Base-by-base conservation (phyloP, 202 grass and related monocot species). In the Carex sylvatica region DNA sequence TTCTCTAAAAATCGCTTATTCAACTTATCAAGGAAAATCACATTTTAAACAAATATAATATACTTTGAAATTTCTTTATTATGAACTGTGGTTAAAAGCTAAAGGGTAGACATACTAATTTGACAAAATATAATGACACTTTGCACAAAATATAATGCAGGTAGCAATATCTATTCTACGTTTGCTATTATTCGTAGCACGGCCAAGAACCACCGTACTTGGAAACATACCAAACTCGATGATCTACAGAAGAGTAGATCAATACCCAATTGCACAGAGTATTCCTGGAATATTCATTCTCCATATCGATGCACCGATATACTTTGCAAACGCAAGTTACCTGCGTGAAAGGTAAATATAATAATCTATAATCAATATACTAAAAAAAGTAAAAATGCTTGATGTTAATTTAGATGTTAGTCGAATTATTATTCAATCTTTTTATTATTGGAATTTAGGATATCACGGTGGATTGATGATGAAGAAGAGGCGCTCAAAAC, bases 281-380 rank as follows among this genome's bases (percentile, higher is more conserved):
- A 77, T 92, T 33, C 91, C 90, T 0, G 90, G 88, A 5, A 49
- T 86, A 31, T 65, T 92, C 71, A 84, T 97, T 58, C 86, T 94
- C 9, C 83, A 78, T 31, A 42, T 94, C 1, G 90, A 94, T 64
- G 35, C 91, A 9, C 87, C 91, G 0, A 89, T 97, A 85, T 91
- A 83, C 68, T 94, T 97, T 83, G 64, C 96, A 49, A 99, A 99
- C 61, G 83, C 96, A 5, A 89, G 93, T 86, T 99, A 99, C 89
- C 85, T 99, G 31, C 89, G 89, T 1, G 96, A 99, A 83, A 99
- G 92, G 92, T 91, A 44, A 87, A 78, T 52, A 5, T 20, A 38
- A 53, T 69, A 20, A 68, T 52, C 4, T 7, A 31, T n/a, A 46
- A n/a, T 23, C 19, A 80, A 23, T 20, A 63, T 63, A 13, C 9